Base-by-base conservation (phyloP, 148 eudicot genomes). In the Mesembryanthemum crystallinum region DNA sequence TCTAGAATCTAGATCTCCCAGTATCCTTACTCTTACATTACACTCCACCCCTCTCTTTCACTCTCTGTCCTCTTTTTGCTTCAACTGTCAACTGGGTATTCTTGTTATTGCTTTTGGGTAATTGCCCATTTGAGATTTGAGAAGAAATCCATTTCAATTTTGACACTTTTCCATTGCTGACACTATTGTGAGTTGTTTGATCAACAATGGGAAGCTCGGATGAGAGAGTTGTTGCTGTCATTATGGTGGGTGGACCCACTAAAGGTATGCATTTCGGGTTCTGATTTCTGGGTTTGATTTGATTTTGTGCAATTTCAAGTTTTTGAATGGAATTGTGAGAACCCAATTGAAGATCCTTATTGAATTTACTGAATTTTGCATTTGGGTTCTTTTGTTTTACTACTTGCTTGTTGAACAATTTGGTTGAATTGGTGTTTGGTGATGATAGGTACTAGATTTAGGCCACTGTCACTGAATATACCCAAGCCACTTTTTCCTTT, bases 191-290 rank as follows among this genome's bases (percentile, higher is more conserved):
- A 65, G 64, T 72, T 60, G 67, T 70, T 77, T 64, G 73, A 71
- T 73, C 63, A 80, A 33, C 39, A 77, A 93, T 93, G 96, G 89
- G 85, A 61, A 87, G 86, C 80, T 81, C 94, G 42, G 92, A 87
- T 74, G 92, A 91, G 79, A 88, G 78, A 81, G 94, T 87, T 64
- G 97, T 91, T 68, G 98, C 98, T 74, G 98, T 93, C 85, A 93
- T 93, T 87, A 91, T 93, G 97, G 97, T 93, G 69, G 97, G 98
- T 79, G 98, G 98, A 3, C 98, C 97, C 59, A 91, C 98, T 30
- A 91, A 93, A 93, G 97, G 98, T 93, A 85, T 47, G 64, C 7
- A 45, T 39, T 68, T 49, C 32, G 25, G 25, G 33, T 37, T 18
- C 45, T 24, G 25, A 39, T 25, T 73, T 49, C 67, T 35, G 39